Evolutionary conservation across 2,329 filamentous ascomycete species (phyloP).

Genomic region (Huntiella decipiens): DNA sequence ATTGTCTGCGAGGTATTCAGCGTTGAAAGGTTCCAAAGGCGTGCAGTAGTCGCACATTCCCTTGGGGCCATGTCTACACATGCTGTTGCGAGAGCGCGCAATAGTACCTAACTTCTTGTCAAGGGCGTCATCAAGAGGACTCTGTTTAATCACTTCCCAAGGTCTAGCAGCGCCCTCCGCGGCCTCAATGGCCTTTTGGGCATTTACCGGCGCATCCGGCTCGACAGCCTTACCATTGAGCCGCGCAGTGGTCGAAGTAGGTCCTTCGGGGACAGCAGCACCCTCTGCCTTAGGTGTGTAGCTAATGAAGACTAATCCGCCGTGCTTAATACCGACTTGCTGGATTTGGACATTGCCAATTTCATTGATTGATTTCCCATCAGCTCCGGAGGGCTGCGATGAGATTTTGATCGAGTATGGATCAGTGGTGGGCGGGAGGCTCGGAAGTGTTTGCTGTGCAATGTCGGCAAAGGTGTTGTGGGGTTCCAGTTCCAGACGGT

Average conservation of each 20-base stretch:
- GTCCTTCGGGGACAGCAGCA: constrained; percentile 14
- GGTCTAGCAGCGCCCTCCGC: constrained; percentile 30
- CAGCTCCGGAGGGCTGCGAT: constrained; percentile 37
- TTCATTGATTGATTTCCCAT: constrained; percentile 39
- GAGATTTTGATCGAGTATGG: constrained; percentile 40
- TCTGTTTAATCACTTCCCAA: constrained; percentile 85
- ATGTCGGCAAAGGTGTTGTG: constrained; percentile 52
- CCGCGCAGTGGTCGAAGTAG: constrained; percentile 34
- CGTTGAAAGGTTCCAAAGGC: constrained; percentile 82
- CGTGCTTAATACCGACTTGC: constrained; percentile 52
- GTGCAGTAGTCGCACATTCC: constrained; percentile 99
- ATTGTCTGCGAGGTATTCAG: constrained; percentile 77
- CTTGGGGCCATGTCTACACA: constrained; percentile 91
- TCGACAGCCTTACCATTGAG: constrained; percentile 63
- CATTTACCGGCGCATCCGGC: constrained; percentile 49
- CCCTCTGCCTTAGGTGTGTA: constrained; percentile 40
- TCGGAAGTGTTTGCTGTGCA: constrained; percentile 32
- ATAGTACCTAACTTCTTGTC: constrained; percentile 89
- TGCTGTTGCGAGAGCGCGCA: constrained; percentile 54
- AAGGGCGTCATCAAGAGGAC: constrained; percentile 64
- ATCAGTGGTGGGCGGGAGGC: constrained; percentile 44
- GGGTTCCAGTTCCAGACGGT: constrained; percentile 61
- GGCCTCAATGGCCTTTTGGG: constrained; percentile 43
- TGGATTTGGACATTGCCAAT: constrained; percentile 36
- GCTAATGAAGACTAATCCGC: constrained; percentile 74